phyloP scores from a whole-genome alignment of 768 basidiomycete genomes.

The Boletellus ananas region DNA sequence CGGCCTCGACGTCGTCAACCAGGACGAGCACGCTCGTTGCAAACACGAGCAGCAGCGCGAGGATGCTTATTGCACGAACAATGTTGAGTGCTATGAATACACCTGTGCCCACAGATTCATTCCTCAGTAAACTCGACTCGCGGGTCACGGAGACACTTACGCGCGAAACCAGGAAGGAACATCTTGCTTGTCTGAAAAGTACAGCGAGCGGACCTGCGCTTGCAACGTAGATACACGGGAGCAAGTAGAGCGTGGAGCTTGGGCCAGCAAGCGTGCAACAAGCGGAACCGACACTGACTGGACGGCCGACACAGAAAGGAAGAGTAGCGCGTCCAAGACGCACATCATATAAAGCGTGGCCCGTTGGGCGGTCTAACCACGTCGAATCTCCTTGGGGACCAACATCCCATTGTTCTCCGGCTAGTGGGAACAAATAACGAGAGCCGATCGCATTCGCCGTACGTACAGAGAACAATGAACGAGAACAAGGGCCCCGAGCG shows the following conservation, averaged over 20 bases:
- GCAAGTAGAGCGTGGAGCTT: constrained; percentile 8
- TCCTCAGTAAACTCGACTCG: no score
- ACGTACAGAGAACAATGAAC: constrained; percentile 18
- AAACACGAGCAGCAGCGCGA: constrained; percentile 78
- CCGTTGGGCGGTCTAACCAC: not conserved
- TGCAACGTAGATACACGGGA: constrained; percentile 7
- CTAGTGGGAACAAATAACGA: not conserved
- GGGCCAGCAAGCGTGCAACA: constrained; percentile 25
- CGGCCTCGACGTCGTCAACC: constrained; percentile 71
- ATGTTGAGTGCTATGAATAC: constrained; percentile 75
- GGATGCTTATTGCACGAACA: constrained; percentile 70
- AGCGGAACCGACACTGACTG: no score
- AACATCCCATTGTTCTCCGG: constrained; percentile 23
- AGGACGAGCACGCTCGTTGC: constrained; percentile 69
- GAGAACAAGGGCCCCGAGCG: constrained; percentile 9
- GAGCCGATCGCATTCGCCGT: constrained; percentile 4
- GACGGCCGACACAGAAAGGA: no score
- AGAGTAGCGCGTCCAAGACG: no score
- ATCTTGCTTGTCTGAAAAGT: constrained; percentile 6
- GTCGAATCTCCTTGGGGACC: constrained; percentile 24
- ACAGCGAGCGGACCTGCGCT: constrained; percentile 21
- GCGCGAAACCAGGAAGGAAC: constrained; percentile 28
- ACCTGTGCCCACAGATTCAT: constrained; percentile 23
- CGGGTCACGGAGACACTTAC: constrained; percentile 12
- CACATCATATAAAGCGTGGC: constrained; percentile 2